A percentile compares a stretch with the other conserved stretches of the same genome.
phyloP scores from a whole-genome alignment of 2,329 filamentous ascomycete species.

The Hyphodiscus sp. region DNA sequence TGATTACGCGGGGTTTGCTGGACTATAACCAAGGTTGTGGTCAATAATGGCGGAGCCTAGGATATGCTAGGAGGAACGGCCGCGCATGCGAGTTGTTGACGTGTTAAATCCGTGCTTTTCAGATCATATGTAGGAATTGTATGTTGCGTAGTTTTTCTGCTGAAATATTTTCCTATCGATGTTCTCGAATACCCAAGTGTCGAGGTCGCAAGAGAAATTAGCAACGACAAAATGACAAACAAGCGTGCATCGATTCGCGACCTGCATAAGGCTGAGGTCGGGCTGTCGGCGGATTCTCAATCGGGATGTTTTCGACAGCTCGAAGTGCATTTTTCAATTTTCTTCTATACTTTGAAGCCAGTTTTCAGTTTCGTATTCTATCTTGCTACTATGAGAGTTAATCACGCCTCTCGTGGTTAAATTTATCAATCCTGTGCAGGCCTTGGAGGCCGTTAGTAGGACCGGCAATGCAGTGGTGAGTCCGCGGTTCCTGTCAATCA shows the following conservation, averaged over 20 bases:
- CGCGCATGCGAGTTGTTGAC: constrained; percentile 10
- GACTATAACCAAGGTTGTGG: constrained; percentile 25
- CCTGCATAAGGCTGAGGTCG: constrained; percentile 26
- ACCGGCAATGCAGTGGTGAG: background rate
- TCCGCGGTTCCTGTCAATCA: background rate
- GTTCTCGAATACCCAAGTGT: constrained; percentile 11
- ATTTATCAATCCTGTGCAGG: background rate
- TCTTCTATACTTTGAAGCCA: background rate
- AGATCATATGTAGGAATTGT: constrained; percentile 2
- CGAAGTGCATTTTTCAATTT: background rate
- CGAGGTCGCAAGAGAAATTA: constrained; percentile 20
- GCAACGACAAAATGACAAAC: constrained; percentile 26
- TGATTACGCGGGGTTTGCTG: constrained; percentile 25
- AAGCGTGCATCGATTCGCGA: constrained; percentile 24
- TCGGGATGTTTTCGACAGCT: constrained; percentile 1
- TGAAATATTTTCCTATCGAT: constrained; percentile 14
- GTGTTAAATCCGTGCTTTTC: constrained; percentile 2
- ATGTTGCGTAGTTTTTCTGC: constrained; percentile 17
- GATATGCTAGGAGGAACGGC: background rate
- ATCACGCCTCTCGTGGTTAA: background rate
- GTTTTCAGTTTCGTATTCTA: background rate
- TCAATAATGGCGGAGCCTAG: constrained; percentile 22
- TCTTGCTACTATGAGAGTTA: background rate
- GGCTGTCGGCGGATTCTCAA: background rate
- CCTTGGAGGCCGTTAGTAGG: background rate